Evolutionary conservation across 2,329 filamentous ascomycete genomes (phyloP).

Genomic region (Cytospora piceicola): DNA sequence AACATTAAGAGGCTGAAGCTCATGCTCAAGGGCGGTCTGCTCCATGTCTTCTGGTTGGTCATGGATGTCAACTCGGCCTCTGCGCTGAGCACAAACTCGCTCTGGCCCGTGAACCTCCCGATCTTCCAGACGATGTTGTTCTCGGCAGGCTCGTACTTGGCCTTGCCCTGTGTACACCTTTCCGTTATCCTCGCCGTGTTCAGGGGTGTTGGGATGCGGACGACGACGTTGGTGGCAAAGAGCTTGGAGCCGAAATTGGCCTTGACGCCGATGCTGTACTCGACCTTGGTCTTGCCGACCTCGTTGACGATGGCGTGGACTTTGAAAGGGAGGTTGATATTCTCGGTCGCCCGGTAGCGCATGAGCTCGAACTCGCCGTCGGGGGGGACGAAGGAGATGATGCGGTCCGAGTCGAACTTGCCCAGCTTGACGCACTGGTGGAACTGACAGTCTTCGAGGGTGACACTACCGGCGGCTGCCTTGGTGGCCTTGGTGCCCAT

Average conservation of each 20-base stretch:
- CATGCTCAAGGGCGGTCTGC: slow-evolving; percentile 85
- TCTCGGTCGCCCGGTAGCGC: slow-evolving; percentile 97
- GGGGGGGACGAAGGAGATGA: slow-evolving; percentile 95
- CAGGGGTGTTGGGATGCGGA: slow-evolving; percentile 91
- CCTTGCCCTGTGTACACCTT: slow-evolving; percentile 92
- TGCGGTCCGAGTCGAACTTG: slow-evolving; percentile 94
- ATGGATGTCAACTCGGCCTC: slow-evolving; percentile 93
- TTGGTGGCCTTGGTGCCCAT: slow-evolving; percentile 88
- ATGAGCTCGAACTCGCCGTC: slow-evolving; percentile 99
- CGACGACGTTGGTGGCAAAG: slow-evolving; percentile 94
- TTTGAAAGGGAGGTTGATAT: slow-evolving; percentile 98
- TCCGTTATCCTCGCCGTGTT: slow-evolving; percentile 95
- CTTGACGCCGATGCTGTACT: slow-evolving; percentile 97
- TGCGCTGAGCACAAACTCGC: slow-evolving; percentile 91
- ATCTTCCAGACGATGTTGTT: slow-evolving; percentile 99
- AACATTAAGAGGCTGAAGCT: slow-evolving; percentile 98
- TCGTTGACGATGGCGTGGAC: slow-evolving; percentile 99
- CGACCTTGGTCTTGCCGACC: slow-evolving; percentile 93
- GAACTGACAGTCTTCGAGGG: slow-evolving; percentile 96
- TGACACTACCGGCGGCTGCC: slow-evolving; percentile 92
- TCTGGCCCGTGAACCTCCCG: slow-evolving; percentile 95
- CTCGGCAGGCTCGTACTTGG: slow-evolving; percentile 96
- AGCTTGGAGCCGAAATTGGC: slow-evolving; percentile 96
- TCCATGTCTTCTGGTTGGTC: slow-evolving; percentile 99
- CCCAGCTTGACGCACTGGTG: slow-evolving; percentile 98